phyloP scores from a whole-genome alignment of 2,329 filamentous ascomycete genomes.

The Xylariales sp. region DNA sequence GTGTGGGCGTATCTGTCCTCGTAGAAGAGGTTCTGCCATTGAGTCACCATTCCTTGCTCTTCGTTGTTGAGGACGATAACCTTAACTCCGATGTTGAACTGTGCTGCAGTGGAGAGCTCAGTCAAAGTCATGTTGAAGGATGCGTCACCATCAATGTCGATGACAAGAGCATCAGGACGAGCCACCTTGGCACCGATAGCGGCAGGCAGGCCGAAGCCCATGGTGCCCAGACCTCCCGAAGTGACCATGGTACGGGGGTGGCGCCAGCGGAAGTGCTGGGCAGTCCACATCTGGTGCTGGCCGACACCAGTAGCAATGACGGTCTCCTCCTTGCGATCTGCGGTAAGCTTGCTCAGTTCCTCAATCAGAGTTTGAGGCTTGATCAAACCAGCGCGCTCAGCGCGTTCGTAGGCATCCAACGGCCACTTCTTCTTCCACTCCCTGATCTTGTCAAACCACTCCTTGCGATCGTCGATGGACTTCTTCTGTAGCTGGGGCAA shows the following conservation, averaged over 20 bases:
- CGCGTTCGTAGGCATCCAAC: conserved; percentile 73
- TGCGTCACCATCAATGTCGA: conserved; percentile 97
- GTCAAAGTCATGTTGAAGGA: conserved; percentile 99
- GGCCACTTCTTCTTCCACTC: conserved; percentile 92
- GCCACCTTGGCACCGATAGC: conserved; percentile 95
- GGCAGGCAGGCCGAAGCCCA: conserved; percentile 92
- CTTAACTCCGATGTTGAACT: conserved; percentile 97
- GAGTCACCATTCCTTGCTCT: conserved; percentile 97
- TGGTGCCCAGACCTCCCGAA: conserved; percentile 89
- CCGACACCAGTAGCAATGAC: conserved; percentile 93
- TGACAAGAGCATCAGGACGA: conserved; percentile 72
- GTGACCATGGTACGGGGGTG: conserved; percentile 92
- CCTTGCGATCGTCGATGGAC: conserved; percentile 61
- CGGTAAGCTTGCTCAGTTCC: conserved; percentile 81
- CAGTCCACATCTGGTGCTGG: conserved; percentile 98
- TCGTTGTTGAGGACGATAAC: conserved; percentile 94
- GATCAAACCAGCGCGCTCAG: conserved; percentile 72
- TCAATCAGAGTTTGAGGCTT: conserved; percentile 94
- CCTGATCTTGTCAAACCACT: conserved; percentile 87
- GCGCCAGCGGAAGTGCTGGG: conserved; percentile 94
- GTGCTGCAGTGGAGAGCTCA: conserved; percentile 85
- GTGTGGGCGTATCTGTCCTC: conserved; percentile 90
- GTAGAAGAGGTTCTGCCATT: conserved; percentile 98
- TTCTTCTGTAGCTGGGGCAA: conserved; percentile 66
- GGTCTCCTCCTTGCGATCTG: conserved; percentile 73